Percentiles rank a stretch among this genome's conserved stretches.
Conservation (phyloP, 345 rosid genomes). For the Moringa oleifera region DNA sequence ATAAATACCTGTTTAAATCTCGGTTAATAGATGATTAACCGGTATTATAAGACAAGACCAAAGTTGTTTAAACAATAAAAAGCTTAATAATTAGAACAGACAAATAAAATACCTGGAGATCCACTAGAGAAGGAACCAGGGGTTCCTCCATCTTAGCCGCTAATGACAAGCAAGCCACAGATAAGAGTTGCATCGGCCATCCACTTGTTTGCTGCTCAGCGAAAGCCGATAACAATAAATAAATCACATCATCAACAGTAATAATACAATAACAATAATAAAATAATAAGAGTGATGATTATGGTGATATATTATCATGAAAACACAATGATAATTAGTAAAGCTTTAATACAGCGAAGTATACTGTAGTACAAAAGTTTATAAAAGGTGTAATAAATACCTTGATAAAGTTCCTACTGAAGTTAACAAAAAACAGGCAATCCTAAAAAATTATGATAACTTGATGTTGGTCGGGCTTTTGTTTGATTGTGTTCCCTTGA, state of each 20-base stretch:
- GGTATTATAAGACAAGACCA: no score
- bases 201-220: constrained; percentile 44
- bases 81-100: not conserved
- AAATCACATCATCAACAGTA: not conserved
- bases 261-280: not conserved
- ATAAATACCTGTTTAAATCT: no score
- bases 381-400: not conserved
- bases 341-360: constrained; percentile 17
- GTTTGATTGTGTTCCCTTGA: not conserved
- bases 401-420: no score
- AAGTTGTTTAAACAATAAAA: not conserved
- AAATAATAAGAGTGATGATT: not conserved
- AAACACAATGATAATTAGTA: constrained; percentile 20
- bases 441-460: no score
- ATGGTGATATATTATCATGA: constrained; percentile 1
- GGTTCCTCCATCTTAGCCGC: constrained; percentile 99
- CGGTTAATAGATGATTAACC: no score
- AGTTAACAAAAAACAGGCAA: no score
- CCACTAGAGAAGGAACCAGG: constrained; percentile 74
- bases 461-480: not conserved
- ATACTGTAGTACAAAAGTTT: constrained; percentile 21
- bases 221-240: not conserved
- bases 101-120: constrained; percentile 64
- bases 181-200: constrained; percentile 92
- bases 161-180: constrained; percentile 87